Conservation (phyloP, 2,329 filamentous ascomycete species). For the Madurella fahalii region DNA sequence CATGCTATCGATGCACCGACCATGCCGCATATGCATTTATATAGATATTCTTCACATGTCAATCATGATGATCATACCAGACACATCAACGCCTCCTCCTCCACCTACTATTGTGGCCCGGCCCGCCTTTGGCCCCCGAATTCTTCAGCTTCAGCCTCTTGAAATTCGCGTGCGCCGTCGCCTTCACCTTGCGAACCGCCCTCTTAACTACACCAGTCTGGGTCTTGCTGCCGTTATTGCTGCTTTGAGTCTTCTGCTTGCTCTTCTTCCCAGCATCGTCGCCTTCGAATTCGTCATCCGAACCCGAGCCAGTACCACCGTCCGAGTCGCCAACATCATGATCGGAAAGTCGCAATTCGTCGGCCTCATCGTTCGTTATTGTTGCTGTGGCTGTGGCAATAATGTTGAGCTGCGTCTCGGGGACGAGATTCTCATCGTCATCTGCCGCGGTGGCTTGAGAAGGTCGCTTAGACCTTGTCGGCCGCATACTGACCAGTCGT, state of each 20-base stretch:
- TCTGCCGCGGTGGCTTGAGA: conserved; percentile 29
- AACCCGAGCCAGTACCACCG: conserved; percentile 34
- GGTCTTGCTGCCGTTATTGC: not conserved
- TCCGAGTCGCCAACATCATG: conserved; percentile 33
- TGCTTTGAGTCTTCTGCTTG: conserved; percentile 19
- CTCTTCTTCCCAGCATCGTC: conserved; percentile 29
- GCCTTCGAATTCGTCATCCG: conserved; percentile 32
- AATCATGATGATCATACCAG: too few relatives aligned
- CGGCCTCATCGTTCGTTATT: conserved; percentile 17
- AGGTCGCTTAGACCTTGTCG: conserved; percentile 47
- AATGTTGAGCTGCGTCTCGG: conserved; percentile 36
- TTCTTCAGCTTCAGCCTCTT: conserved; percentile 61
- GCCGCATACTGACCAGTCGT: conserved; percentile 60
- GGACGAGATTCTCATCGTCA: conserved; percentile 32
- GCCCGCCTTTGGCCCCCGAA: conserved; percentile 57
- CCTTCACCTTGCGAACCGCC: conserved; percentile 57
- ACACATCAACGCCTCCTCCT: conserved; percentile 42
- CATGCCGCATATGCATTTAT: too few relatives aligned
- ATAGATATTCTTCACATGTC: too few relatives aligned
- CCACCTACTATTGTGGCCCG: conserved; percentile 55
- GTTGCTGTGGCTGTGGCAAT: conserved; percentile 20
- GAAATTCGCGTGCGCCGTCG: conserved; percentile 63
- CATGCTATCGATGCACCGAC: too few relatives aligned
- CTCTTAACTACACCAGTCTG: conserved; percentile 43
- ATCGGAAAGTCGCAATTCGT: conserved; percentile 17